Evolutionary conservation across 306 rosid species (phyloP).

Genomic region (Vigna trinervia): DNA sequence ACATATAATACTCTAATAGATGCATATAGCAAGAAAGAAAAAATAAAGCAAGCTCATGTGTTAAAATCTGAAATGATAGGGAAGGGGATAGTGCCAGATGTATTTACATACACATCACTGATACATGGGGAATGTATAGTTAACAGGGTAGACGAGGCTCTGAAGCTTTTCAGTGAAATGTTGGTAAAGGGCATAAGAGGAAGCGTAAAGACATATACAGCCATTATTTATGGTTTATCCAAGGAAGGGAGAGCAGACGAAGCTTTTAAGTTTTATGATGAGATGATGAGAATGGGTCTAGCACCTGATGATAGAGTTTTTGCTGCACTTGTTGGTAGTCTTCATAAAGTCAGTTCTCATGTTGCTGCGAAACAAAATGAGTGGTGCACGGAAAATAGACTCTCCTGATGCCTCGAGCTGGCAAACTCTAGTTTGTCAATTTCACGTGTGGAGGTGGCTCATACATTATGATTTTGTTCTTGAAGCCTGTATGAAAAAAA

Average conservation of each 20-base stretch:
- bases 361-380: constrained; percentile 27
- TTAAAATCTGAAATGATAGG: constrained; percentile 64
- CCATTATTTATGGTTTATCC: constrained; percentile 80
- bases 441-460: background rate
- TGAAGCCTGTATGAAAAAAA: constrained; percentile 9
- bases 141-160: constrained; percentile 69
- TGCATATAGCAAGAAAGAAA: constrained; percentile 70
- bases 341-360: constrained; percentile 50
- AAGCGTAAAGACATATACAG: constrained; percentile 65
- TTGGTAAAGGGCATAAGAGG: constrained; percentile 54
- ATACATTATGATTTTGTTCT: constrained; percentile 31
- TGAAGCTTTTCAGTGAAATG: constrained; percentile 73
- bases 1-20: constrained; percentile 75
- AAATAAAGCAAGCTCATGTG: constrained; percentile 63
- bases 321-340: constrained; percentile 70
- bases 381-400: constrained; percentile 16
- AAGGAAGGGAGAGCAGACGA: constrained; percentile 81
- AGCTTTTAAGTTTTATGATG: constrained; percentile 76
- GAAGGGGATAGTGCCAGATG: constrained; percentile 70
- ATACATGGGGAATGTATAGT: constrained; percentile 75
- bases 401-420: background rate
- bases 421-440: no score
- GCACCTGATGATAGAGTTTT: constrained; percentile 80
- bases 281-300: constrained; percentile 68
- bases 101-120: constrained; percentile 76